A percentile compares a stretch with the other conserved stretches of the same genome.
These are phyloP conservation scores for Kondoa malvinella DNA, from an alignment of 768 basidiomycete genomes.

Conservation along the genomic window DNA sequence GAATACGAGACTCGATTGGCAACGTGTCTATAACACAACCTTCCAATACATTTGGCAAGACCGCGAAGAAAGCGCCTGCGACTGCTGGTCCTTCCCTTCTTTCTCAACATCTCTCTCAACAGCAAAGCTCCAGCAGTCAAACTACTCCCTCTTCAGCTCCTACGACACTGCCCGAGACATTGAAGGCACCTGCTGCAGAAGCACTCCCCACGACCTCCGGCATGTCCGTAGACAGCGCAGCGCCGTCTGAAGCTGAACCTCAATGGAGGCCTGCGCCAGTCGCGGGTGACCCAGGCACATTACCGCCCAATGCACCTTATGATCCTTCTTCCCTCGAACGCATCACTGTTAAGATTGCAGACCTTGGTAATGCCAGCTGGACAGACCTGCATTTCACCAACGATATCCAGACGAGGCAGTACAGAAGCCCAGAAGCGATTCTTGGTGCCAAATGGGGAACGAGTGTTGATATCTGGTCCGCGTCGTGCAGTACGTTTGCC, in stretches of 20 bases:
- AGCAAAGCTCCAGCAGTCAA: conserved; percentile 10
- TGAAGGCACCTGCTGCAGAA: background rate
- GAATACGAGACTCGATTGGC: background rate
- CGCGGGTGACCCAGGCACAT: conserved; percentile 35
- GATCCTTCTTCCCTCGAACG: conserved; percentile 38
- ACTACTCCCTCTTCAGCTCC: background rate
- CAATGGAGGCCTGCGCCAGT: conserved; percentile 28
- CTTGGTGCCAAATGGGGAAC: conserved; percentile 89
- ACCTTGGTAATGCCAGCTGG: conserved; percentile 69
- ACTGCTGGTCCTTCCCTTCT: conserved; percentile 25
- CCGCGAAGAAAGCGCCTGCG: conserved; percentile 23
- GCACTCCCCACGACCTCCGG: background rate
- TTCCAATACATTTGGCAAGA: conserved; percentile 21
- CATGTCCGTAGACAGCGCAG: background rate
- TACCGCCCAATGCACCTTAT: conserved; percentile 33
- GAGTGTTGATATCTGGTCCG: conserved; percentile 91
- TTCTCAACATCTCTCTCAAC: conserved; percentile 28
- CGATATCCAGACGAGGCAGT: conserved; percentile 92
- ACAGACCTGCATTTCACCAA: conserved; percentile 94
- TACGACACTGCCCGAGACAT: background rate
- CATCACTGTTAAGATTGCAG: conserved; percentile 97
- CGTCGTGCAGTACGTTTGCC: conserved; percentile 65
- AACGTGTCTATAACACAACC: background rate
- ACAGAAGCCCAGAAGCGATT: conserved; percentile 93
- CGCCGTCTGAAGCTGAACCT: conserved; percentile 5